These are phyloP conservation scores for Apiotrichum montevideense DNA, from an alignment of 1,284 basidiomycete genomes.

Conservation along the genomic window DNA sequence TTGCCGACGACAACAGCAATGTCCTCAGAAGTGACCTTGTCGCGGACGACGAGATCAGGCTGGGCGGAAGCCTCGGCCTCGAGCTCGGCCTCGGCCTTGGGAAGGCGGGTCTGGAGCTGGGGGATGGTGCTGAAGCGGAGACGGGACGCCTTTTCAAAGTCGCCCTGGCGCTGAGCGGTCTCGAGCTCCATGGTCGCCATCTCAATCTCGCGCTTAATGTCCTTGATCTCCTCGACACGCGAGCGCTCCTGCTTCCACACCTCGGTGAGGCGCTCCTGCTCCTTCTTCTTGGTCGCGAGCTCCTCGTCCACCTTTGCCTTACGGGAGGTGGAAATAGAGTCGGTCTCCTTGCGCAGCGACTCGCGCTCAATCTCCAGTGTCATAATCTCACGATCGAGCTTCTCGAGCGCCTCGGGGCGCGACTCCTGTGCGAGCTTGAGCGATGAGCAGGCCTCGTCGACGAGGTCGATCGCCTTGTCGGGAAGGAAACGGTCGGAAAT, in stretches of 20 bases:
- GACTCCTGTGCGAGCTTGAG: slow-evolving; percentile 86
- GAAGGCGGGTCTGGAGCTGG: slow-evolving; percentile 67
- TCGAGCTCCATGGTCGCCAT: slow-evolving; percentile 78
- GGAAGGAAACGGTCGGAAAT: slow-evolving; percentile 76
- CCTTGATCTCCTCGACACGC: slow-evolving; percentile 69
- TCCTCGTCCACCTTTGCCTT: slow-evolving; percentile 56
- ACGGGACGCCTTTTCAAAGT: slow-evolving; percentile 72
- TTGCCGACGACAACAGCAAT: slow-evolving; percentile 84
- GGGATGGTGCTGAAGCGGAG: slow-evolving; percentile 81
- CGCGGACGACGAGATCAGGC: slow-evolving; percentile 61
- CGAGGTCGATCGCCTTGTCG: slow-evolving; percentile 76
- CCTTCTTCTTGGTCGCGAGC: slow-evolving; percentile 61
- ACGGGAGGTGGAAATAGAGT: slow-evolving; percentile 71
- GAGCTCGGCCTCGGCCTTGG: slow-evolving; percentile 56
- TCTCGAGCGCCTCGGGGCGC: slow-evolving; percentile 79
- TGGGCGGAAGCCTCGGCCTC: slow-evolving; percentile 49
- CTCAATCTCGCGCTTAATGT: slow-evolving; percentile 69
- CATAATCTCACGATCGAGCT: slow-evolving; percentile 73
- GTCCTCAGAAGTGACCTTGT: slow-evolving; percentile 80
- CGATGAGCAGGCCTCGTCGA: slow-evolving; percentile 83
- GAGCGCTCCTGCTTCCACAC: slow-evolving; percentile 74
- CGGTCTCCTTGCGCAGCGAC: slow-evolving; percentile 79
- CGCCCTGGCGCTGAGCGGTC: slow-evolving; percentile 75
- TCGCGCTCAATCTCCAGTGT: slow-evolving; percentile 86
- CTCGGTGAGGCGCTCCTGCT: slow-evolving; percentile 57